These are phyloP conservation scores for Cyanidiococcus yangmingshanensis DNA, from an alignment of 23 red algal species.

Conservation along the genomic window DNA sequence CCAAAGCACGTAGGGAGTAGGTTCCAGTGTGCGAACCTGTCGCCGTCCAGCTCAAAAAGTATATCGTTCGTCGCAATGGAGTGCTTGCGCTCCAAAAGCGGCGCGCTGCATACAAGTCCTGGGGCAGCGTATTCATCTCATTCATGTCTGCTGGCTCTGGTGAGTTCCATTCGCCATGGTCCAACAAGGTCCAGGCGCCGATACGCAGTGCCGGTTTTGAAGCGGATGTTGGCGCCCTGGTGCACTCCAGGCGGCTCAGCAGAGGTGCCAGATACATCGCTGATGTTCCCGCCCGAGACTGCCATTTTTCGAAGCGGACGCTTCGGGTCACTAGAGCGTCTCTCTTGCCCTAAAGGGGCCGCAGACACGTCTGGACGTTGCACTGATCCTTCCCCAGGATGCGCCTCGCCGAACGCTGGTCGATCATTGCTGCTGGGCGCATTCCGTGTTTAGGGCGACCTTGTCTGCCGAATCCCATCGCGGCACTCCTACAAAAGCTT, in stretches of 20 bases:
- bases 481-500: too few species aligned
- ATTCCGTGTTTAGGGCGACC: too few species aligned
- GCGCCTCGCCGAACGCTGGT: too few species aligned
- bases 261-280: background rate
- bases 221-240: background rate
- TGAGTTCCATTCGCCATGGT: background rate
- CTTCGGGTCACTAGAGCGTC: too few species aligned
- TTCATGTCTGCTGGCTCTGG: background rate
- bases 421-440: too few species aligned
- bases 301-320: too few species aligned
- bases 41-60: slow-evolving; percentile 3
- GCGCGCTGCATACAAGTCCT: background rate
- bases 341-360: too few species aligned
- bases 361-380: too few species aligned
- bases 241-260: background rate
- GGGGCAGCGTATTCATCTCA: background rate
- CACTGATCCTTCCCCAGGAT: too few species aligned
- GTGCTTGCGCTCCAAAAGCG: background rate
- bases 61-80: background rate
- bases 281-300: too few species aligned
- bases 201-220: background rate
- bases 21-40: too few species aligned
- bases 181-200: slow-evolving; percentile 2
- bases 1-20: background rate
- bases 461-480: too few species aligned